Evolutionary conservation across 495 filamentous ascomycete species (phyloP), one percentile per base, ranked within the genome.

Genomic region (Aspergillus nanangensis): DNA sequence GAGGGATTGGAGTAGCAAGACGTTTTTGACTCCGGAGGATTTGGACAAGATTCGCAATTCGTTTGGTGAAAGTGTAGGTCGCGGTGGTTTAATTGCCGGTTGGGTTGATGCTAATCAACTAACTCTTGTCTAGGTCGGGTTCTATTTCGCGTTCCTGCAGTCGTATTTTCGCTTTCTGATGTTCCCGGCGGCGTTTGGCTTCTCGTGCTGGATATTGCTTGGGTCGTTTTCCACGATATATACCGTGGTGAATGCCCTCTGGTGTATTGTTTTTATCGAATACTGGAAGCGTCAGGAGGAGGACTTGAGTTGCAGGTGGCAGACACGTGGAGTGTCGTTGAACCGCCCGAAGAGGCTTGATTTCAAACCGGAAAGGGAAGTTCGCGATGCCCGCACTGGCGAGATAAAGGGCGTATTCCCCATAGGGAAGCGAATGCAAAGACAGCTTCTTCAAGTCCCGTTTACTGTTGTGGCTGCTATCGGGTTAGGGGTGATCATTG

Each of bases 281-380:
- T 95, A 88, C 61, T 98, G 93, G 93, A 95, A 93, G 69, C 84
- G 87, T 47, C 88, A 95, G 67, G 91, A 98, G 63, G 74, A 84
- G 10, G 94, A 98, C 62, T 71, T 97, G 9, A 87, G 87, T 17
- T 83, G 95, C 25, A 83, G 89, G 35, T 98, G 93, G 93, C 87
- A 90, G 18, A 92, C 95, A 9, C 84, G 87, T 33, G 87, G 87
- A 11, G 89, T 96, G 14, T 90, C 88, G 3, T 80, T 77, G 25
- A 88, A 97, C 42, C 86, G 91, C 55, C 77, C 74, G 9, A 86
- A 83, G 33, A 72, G 91, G 39, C 76, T 83, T 19, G 78, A 88
- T 50, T 98, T 96, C 60, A 67, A 79, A 56, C 82, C 88, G 40
- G 88, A 96, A 52, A 80, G 77, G 38, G 80, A 87, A 52, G 63